Percentiles rank a stretch among this genome's conserved stretches.
These are phyloP conservation scores for Paraleonurus japonicus DNA, from an alignment of 257 asterid genomes.

Conservation along the genomic window DNA sequence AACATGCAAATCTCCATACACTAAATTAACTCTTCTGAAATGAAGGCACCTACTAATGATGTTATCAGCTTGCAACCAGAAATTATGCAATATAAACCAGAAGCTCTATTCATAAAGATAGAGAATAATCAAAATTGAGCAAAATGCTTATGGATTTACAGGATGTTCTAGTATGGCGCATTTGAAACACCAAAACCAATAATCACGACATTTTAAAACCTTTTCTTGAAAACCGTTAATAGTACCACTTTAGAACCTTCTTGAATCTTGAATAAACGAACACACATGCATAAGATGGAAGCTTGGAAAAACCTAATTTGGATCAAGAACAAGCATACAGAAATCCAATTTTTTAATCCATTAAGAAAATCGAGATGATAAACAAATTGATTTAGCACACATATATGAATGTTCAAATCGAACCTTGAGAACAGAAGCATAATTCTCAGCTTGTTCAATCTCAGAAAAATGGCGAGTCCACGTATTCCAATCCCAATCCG, in stretches of 20 bases:
- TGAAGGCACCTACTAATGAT: background rate
- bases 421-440: conserved; percentile 81
- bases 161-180: background rate
- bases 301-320: background rate
- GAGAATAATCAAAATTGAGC: background rate
- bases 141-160: background rate
- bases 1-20: background rate
- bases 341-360: background rate
- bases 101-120: background rate
- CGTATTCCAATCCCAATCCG: conserved; percentile 88
- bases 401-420: background rate
- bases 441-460: conserved; percentile 85
- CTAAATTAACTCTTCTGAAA: background rate
- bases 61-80: background rate
- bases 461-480: conserved; percentile 89
- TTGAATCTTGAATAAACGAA: background rate
- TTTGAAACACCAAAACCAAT: background rate
- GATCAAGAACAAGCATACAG: background rate
- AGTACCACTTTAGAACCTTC: background rate
- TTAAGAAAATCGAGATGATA: background rate
- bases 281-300: background rate
- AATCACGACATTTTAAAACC: background rate
- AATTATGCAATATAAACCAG: background rate
- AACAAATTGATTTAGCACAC: background rate
- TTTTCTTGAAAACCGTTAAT: background rate